Evolutionary conservation across 129 eudicot genomes (phyloP).

Genomic region (Deinandra increscens): DNA sequence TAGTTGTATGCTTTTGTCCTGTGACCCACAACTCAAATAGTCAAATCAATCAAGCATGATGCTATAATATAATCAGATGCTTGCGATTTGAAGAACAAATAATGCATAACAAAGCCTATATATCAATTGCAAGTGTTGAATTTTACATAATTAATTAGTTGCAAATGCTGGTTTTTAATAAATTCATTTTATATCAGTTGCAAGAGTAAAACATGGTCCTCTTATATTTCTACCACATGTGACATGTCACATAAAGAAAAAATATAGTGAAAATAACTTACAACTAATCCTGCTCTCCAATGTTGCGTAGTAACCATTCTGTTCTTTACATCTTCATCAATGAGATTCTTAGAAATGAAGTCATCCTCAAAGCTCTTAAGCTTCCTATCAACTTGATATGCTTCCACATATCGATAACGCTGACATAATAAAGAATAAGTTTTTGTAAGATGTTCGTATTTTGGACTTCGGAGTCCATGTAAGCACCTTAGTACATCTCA

Average conservation of each 20-base stretch:
- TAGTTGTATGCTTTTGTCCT: conserved; percentile 71
- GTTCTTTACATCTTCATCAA: conserved; percentile 43
- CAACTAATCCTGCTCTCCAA: conserved; percentile 92
- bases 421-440: conserved; percentile 26
- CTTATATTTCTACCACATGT: not conserved
- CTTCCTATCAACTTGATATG: conserved; percentile 67
- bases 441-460: not conserved
- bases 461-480: not conserved
- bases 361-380: conserved; percentile 70
- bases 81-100: conserved; percentile 1
- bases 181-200: not conserved
- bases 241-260: not conserved
- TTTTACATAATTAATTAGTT: not conserved
- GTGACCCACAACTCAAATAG: conserved; percentile 18
- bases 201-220: not conserved
- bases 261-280: conserved; percentile 39
- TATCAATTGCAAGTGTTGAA: not conserved
- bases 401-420: conserved; percentile 83
- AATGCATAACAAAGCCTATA: not conserved
- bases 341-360: conserved; percentile 44
- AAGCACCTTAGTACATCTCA: not conserved
- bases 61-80: not conserved
- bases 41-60: conserved; percentile 6
- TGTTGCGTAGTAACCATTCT: conserved; percentile 52
- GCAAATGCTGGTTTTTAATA: not conserved